phyloP scores from a whole-genome alignment of 1,284 basidiomycete genomes.

The Ganoderma lingzhi region DNA sequence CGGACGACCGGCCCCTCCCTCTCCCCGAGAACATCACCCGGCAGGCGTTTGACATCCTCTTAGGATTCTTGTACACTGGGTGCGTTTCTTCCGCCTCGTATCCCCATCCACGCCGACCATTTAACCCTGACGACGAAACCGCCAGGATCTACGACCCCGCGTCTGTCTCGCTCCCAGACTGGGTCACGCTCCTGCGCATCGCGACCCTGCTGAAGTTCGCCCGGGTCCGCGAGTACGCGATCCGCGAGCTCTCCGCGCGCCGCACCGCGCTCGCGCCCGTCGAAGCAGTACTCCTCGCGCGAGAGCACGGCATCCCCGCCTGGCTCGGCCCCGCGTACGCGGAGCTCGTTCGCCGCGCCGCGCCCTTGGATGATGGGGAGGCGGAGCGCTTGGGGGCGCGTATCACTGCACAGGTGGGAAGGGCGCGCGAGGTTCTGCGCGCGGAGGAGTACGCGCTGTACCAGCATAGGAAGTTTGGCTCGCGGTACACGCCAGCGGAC shows the following conservation, averaged over 20 bases:
- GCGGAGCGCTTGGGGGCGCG: slow-evolving; percentile 45
- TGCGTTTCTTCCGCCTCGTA: slow-evolving; percentile 27
- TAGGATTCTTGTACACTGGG: slow-evolving; percentile 47
- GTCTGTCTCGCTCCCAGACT: slow-evolving; percentile 40
- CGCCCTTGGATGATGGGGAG: slow-evolving; percentile 46
- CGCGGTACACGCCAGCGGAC: slow-evolving; percentile 25
- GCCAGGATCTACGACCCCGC: slow-evolving; percentile 41
- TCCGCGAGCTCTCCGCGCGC: slow-evolving; percentile 41
- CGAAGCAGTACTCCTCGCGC: slow-evolving; percentile 48
- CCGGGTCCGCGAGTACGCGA: slow-evolving; percentile 42
- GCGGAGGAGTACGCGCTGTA: slow-evolving; percentile 32
- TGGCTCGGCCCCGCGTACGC: slow-evolving; percentile 51
- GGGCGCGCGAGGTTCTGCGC: slow-evolving; percentile 35
- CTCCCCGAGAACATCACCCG: slow-evolving; percentile 37
- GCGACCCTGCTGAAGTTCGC: slow-evolving; percentile 44
- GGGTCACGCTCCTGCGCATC: slow-evolving; percentile 47
- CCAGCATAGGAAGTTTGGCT: slow-evolving; percentile 29
- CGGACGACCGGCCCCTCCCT: slow-evolving; percentile 42
- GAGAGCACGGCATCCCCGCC: slow-evolving; percentile 44
- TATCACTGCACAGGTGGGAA: slow-evolving; percentile 31
- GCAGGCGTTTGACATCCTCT: slow-evolving; percentile 43
- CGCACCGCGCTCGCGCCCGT: slow-evolving; percentile 41
- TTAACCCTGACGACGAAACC: background rate
- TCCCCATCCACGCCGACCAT: background rate
- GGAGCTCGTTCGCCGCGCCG: slow-evolving; percentile 44